Conservation (phyloP, 257 asterid species). For the Thymus quinquecostatus region DNA sequence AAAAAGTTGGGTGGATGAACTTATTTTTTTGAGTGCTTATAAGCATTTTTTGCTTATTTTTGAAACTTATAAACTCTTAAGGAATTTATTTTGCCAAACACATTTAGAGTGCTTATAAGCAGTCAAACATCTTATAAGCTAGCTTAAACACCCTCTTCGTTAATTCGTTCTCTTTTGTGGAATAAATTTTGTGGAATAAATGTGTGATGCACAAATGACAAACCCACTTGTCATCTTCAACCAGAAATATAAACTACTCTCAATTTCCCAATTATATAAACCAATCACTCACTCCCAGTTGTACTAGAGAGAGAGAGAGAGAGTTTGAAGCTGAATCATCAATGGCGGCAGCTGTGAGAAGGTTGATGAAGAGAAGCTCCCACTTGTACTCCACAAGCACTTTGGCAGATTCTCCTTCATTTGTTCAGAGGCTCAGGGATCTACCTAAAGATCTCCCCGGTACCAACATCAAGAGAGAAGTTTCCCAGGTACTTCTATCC, state of each 20-base stretch:
- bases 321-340: not conserved
- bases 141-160: no score
- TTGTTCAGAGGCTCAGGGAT: conserved; percentile 74
- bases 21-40: no score
- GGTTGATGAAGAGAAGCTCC: conserved; percentile 46
- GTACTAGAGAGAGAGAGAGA: no score
- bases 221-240: not conserved
- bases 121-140: no score
- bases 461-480: conserved; percentile 80
- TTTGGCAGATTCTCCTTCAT: conserved; percentile 51
- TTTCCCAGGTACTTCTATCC: conserved; percentile 54
- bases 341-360: conserved; percentile 63
- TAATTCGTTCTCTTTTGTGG: not conserved
- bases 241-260: not conserved
- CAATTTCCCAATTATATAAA: not conserved
- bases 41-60: no score
- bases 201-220: not conserved
- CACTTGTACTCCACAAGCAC: conserved; percentile 36
- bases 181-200: no score
- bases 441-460: conserved; percentile 79
- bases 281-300: not conserved
- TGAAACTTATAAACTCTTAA: no score
- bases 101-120: no score
- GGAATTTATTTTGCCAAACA: no score
- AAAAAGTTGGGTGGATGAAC: no score